phyloP scores from a whole-genome alignment of 2,329 filamentous ascomycete species.

The Sclerotinia glacialis region DNA sequence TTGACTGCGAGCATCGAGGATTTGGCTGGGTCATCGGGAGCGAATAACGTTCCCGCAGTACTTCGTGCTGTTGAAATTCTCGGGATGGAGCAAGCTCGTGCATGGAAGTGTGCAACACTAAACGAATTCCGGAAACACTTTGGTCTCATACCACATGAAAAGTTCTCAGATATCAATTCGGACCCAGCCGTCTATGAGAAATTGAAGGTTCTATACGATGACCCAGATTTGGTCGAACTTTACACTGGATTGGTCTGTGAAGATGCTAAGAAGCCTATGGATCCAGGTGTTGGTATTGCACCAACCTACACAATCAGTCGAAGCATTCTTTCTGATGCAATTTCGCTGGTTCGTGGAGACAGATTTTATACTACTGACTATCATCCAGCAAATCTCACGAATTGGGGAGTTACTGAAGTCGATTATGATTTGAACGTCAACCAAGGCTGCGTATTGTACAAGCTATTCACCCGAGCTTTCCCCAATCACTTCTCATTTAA shows the following conservation, averaged over 20 bases:
- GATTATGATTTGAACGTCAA: slow-evolving; percentile 54
- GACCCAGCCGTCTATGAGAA: slow-evolving; percentile 66
- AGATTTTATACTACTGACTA: slow-evolving; percentile 51
- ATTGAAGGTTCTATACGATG: slow-evolving; percentile 66
- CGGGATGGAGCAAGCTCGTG: slow-evolving; percentile 71
- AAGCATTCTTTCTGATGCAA: slow-evolving; percentile 57
- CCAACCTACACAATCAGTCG: slow-evolving; percentile 51
- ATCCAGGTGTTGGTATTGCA: slow-evolving; percentile 50
- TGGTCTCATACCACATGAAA: slow-evolving; percentile 68
- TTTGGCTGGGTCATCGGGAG: slow-evolving; percentile 64
- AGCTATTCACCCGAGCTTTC: slow-evolving; percentile 74
- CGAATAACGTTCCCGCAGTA: slow-evolving; percentile 68
- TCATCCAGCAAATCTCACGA: slow-evolving; percentile 66
- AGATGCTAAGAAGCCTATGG: slow-evolving; percentile 49
- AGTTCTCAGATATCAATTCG: slow-evolving; percentile 78
- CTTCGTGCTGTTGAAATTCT: slow-evolving; percentile 75
- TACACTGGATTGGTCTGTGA: slow-evolving; percentile 64
- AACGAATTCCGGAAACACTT: slow-evolving; percentile 87
- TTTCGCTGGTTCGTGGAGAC: slow-evolving; percentile 54
- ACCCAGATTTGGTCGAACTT: slow-evolving; percentile 55
- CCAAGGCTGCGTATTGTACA: slow-evolving; percentile 79
- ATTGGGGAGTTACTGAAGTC: slow-evolving; percentile 76
- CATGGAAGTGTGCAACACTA: slow-evolving; percentile 68
- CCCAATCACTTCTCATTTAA: slow-evolving; percentile 73
- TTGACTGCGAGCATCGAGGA: slow-evolving; percentile 68